phyloP scores from a whole-genome alignment of 1,284 basidiomycete genomes.

The Microbotryum silenes-acaulis region DNA sequence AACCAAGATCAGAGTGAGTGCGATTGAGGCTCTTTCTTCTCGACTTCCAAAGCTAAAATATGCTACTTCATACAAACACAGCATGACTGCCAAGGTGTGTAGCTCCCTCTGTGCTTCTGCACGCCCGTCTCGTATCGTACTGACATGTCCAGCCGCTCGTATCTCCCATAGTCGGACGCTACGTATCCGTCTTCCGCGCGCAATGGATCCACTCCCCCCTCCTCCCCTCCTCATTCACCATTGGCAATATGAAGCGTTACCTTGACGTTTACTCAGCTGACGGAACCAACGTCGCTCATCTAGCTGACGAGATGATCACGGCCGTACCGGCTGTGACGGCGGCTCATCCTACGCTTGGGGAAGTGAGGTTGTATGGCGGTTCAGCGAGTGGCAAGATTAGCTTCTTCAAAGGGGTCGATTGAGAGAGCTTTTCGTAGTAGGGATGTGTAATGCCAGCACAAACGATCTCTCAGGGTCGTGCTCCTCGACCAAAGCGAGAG shows the following conservation, averaged over 20 bases:
- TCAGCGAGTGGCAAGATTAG: slow-evolving; percentile 23
- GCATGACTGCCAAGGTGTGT: slow-evolving; percentile 44
- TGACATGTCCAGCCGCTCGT: neutral
- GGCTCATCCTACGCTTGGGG: slow-evolving; percentile 38
- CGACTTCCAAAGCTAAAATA: neutral
- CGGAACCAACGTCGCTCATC: slow-evolving; percentile 22
- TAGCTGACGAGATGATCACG: slow-evolving; percentile 36
- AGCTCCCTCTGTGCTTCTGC: neutral
- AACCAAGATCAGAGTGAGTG: neutral
- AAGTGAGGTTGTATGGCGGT: slow-evolving; percentile 23
- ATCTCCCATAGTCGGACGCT: slow-evolving; percentile 38
- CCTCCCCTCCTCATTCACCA: slow-evolving; percentile 41
- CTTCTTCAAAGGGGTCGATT: neutral
- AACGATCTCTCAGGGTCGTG: too few species aligned
- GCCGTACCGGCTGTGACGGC: slow-evolving; percentile 45
- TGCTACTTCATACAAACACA: too few species aligned
- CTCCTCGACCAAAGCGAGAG: too few species aligned
- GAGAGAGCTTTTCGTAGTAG: neutral
- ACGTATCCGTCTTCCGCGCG: slow-evolving; percentile 46
- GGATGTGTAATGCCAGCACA: neutral
- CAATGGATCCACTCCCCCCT: slow-evolving; percentile 43
- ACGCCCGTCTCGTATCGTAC: neutral
- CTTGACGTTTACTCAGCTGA: slow-evolving; percentile 40
- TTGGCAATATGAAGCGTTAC: slow-evolving; percentile 45
- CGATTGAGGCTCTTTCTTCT: neutral